phyloP scores from a whole-genome alignment of 1,139 yeast genomes.

The Spathaspora sp. region DNA sequence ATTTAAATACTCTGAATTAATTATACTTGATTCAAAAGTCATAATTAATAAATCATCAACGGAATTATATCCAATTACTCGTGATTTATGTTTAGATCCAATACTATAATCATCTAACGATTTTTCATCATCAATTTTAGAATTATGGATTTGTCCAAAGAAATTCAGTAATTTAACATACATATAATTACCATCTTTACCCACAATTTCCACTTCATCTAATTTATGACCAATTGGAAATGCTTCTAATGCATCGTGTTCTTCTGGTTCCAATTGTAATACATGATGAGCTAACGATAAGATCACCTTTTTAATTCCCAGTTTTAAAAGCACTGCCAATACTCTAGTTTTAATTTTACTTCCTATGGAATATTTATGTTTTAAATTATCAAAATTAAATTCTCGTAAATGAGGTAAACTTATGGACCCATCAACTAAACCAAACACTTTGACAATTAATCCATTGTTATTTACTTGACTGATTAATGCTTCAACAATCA shows the following conservation, averaged over 20 bases:
- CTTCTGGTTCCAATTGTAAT: conserved; percentile 22
- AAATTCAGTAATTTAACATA: conserved; percentile 53
- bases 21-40: conserved; percentile 64
- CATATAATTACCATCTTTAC: conserved; percentile 55
- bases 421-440: conserved; percentile 71
- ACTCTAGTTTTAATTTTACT: conserved; percentile 68
- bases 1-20: conserved; percentile 65
- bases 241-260: conserved; percentile 46
- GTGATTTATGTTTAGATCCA: conserved; percentile 72
- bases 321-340: conserved; percentile 55
- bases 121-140: conserved; percentile 60
- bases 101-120: conserved; percentile 51
- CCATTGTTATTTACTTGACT: conserved; percentile 64
- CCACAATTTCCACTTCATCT: conserved; percentile 57
- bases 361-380: conserved; percentile 66
- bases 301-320: conserved; percentile 59
- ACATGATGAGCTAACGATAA: conserved; percentile 66
- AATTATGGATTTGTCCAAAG: conserved; percentile 71
- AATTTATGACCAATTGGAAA: conserved; percentile 77
- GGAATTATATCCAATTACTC: conserved; percentile 68
- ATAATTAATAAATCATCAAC: conserved; percentile 67
- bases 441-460: conserved; percentile 63
- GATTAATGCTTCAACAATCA: conserved; percentile 71
- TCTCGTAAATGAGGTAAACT: conserved; percentile 65
- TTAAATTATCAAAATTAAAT: conserved; percentile 47